Base-by-base conservation (phyloP, 192 early-diverging fungal genomes). In the Entomortierella parvispora region DNA sequence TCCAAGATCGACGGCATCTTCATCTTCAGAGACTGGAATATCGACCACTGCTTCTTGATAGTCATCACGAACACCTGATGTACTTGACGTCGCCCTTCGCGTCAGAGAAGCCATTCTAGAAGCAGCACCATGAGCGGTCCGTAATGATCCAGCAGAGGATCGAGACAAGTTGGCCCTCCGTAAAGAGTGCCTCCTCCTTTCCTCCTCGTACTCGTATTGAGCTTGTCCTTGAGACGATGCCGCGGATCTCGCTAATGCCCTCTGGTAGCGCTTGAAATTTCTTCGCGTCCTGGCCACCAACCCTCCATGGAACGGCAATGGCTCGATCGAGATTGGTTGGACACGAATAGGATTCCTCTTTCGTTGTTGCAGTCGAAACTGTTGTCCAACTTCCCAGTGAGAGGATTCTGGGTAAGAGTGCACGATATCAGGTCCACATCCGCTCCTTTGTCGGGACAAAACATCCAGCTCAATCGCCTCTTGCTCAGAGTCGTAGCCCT, bases 301-400 rank as follows among this genome's bases (percentile, higher is more conserved):
- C 4, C 37, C 65, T 15, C 72, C 72, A 63, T 77, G 72, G 61
- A 64, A 77, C 0, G 58, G 57, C 2, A 77, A 34, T 2, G 72
- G 72, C 32, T 77, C 72, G 18, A 68, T 63, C 33, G 72, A 77
- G 53, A 77, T 77, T 23, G 74, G 65, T 40, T 77, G 74, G 14
- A 68, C 65, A 26, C 37, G 17, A 4, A 48, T 28, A n/a, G 74
- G 74, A 42, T 77, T 77, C 48, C 37, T 40, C 37, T 49, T 46
- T 18, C 25, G 34, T 56, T 51, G 65, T 6, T 31, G 51, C 5
- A 18, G 18, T 14, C 47, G 20, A 31, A 22, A 15, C 6, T 22
- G 15, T 9, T 4, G 4, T 1, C 5, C 32, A 34, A 14, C 15
- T 52, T 61, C 23, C 20, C 3, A 32, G 32, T 26, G 9, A 14